Conservation (phyloP, 352 stramenopile species). For the Phytophthora pini region DNA sequence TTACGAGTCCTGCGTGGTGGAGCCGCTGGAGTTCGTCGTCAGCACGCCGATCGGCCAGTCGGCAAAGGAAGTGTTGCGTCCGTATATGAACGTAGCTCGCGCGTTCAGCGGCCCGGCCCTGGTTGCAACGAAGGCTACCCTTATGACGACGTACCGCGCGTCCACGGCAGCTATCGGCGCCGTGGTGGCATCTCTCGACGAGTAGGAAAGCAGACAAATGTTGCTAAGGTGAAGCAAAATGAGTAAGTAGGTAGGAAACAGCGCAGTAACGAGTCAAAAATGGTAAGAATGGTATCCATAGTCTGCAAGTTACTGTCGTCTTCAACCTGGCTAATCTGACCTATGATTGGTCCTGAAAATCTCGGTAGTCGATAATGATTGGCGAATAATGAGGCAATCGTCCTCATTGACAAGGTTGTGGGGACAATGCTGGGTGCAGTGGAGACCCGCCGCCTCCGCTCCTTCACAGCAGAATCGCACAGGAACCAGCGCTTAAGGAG, state of each 20-base stretch:
- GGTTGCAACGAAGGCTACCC: slow-evolving; percentile 63
- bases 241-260: not conserved
- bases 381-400: slow-evolving; percentile 16
- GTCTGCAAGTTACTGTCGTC: not conserved
- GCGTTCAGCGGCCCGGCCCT: slow-evolving; percentile 78
- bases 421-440: slow-evolving; percentile 17
- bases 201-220: slow-evolving; percentile 16
- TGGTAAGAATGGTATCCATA: slow-evolving; percentile 16
- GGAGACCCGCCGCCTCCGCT: not conserved
- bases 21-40: slow-evolving; percentile 76
- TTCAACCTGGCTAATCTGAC: not conserved
- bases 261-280: slow-evolving; percentile 12
- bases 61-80: slow-evolving; percentile 55
- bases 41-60: slow-evolving; percentile 71
- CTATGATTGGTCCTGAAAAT: slow-evolving; percentile 16
- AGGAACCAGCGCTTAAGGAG: not conserved
- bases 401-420: slow-evolving; percentile 15
- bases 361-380: slow-evolving; percentile 5
- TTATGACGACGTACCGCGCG: slow-evolving; percentile 75
- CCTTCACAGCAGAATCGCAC: slow-evolving; percentile 9
- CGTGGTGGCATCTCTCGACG: slow-evolving; percentile 71
- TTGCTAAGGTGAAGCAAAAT: not conserved
- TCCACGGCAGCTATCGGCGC: slow-evolving; percentile 75
- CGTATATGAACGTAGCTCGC: slow-evolving; percentile 73
- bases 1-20: slow-evolving; percentile 70